These are phyloP conservation scores for Calocybe indica DNA, from an alignment of 768 basidiomycete genomes.

Conservation along the genomic window DNA sequence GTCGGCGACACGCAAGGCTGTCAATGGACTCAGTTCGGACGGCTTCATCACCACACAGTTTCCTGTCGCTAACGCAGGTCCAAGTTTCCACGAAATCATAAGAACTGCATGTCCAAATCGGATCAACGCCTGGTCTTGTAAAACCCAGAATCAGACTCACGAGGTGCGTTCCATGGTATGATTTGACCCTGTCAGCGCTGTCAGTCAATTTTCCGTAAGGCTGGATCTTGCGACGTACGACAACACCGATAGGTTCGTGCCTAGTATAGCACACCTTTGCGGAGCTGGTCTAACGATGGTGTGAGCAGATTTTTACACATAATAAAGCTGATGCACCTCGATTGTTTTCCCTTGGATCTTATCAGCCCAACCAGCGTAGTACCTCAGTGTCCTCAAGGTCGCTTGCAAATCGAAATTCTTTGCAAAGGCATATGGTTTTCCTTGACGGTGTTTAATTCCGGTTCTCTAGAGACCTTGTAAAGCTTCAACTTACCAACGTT, in stretches of 20 bases:
- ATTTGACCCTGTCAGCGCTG: constrained; percentile 28
- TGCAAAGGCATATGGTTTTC: constrained; percentile 14
- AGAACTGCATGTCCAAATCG: constrained; percentile 12
- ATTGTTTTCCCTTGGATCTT: constrained; percentile 75
- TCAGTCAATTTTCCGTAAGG: background rate
- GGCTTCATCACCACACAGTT: constrained; percentile 30
- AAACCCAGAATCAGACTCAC: constrained; percentile 1
- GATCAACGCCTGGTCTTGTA: background rate
- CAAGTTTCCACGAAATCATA: constrained; percentile 21
- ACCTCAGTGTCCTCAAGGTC: constrained; percentile 50
- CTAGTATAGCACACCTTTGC: constrained; percentile 19
- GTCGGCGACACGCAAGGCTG: constrained; percentile 43
- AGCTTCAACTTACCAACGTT: background rate
- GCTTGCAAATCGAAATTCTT: constrained; percentile 43
- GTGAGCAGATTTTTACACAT: background rate
- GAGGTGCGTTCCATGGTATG: constrained; percentile 46
- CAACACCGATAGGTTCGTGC: constrained; percentile 52
- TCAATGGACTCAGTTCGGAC: constrained; percentile 60
- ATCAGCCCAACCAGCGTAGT: constrained; percentile 91
- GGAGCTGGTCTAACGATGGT: constrained; percentile 14
- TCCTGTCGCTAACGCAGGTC: constrained; percentile 14
- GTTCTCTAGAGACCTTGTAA: too few species aligned
- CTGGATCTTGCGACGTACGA: constrained; percentile 12
- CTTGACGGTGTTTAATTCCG: too few species aligned
- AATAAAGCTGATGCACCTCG: constrained; percentile 31